A percentile compares a stretch with the other conserved stretches of the same genome.
phyloP scores from a whole-genome alignment of 768 basidiomycete genomes.

The Rhodotorula paludigena region DNA sequence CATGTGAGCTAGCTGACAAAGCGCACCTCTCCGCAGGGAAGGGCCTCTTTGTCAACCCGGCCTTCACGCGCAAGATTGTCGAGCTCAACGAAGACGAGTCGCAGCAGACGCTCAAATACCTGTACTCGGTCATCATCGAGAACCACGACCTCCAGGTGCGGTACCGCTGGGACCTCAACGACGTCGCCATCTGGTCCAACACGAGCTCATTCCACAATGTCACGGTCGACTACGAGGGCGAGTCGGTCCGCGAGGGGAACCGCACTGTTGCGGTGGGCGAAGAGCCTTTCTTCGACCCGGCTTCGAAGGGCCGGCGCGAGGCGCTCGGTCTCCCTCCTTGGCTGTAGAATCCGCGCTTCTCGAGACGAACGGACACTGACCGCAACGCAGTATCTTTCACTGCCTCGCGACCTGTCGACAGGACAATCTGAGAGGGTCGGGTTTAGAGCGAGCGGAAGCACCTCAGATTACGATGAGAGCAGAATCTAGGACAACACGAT shows the following conservation, averaged over 20 bases:
- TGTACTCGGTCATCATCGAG: conserved; percentile 43
- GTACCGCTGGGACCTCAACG: conserved; percentile 42
- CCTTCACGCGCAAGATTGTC: conserved; percentile 40
- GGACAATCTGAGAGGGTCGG: no score
- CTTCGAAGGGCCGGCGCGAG: conserved; percentile 44
- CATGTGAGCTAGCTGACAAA: background rate
- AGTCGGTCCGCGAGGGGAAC: conserved; percentile 51
- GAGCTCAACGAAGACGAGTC: conserved; percentile 40
- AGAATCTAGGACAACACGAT: no score
- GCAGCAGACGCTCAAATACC: conserved; percentile 47
- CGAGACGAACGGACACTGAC: no score
- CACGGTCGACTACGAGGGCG: conserved; percentile 47
- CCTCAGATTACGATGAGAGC: no score
- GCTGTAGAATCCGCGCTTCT: background rate
- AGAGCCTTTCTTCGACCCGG: conserved; percentile 54
- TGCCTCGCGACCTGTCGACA: no score
- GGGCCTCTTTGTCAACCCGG: conserved; percentile 25
- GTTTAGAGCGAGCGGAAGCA: no score
- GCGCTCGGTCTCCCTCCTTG: conserved; percentile 3
- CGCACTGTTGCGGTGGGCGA: conserved; percentile 57
- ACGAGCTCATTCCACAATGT: conserved; percentile 35
- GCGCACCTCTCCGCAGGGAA: background rate
- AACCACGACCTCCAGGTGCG: conserved; percentile 43
- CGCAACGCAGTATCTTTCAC: no score
- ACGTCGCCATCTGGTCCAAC: conserved; percentile 48